These are phyloP conservation scores for Yarrowia porcina DNA, from an alignment of 805 yeast genomes.

Conservation along the genomic window DNA sequence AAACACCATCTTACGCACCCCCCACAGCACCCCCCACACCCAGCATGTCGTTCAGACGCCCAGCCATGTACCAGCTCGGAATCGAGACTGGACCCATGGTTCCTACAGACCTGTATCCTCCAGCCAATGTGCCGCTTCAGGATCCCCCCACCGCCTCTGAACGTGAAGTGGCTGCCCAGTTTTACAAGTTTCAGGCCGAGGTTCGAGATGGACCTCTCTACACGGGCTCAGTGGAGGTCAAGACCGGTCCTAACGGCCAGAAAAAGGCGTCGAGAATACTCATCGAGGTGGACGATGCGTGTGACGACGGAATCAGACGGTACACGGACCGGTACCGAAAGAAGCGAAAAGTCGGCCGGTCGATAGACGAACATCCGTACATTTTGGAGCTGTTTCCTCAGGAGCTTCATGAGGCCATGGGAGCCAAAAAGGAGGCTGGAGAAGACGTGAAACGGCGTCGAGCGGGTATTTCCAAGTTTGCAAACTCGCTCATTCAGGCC, in stretches of 20 bases:
- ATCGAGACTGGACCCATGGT: conserved; percentile 26
- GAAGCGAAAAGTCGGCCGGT: conserved; percentile 64
- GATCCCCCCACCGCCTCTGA: conserved; percentile 28
- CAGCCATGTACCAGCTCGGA: conserved; percentile 33
- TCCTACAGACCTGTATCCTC: conserved; percentile 33
- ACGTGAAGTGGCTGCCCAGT: conserved; percentile 32
- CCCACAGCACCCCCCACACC: too few species aligned
- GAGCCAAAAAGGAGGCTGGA: conserved; percentile 53
- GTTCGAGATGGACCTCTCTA: conserved; percentile 35
- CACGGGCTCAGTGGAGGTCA: conserved; percentile 29
- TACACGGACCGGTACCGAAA: conserved; percentile 78
- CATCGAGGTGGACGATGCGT: conserved; percentile 23
- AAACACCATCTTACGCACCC: too few species aligned
- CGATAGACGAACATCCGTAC: conserved; percentile 77
- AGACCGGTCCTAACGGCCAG: conserved; percentile 7
- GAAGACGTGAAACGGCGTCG: conserved; percentile 41
- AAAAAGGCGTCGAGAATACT: conserved; percentile 16
- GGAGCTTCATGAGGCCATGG: conserved; percentile 72
- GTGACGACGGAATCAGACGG: conserved; percentile 68
- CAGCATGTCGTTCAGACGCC: conserved; percentile 32
- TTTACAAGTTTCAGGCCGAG: conserved; percentile 30
- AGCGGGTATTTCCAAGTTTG: conserved; percentile 40
- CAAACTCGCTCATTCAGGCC: conserved; percentile 40
- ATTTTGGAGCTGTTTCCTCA: conserved; percentile 67
- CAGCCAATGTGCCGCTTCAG: conserved; percentile 32